Percentiles rank a stretch among this genome's conserved stretches.
These are phyloP conservation scores for Escallonia rubra DNA, from an alignment of 129 eudicot genomes.

Conservation along the genomic window DNA sequence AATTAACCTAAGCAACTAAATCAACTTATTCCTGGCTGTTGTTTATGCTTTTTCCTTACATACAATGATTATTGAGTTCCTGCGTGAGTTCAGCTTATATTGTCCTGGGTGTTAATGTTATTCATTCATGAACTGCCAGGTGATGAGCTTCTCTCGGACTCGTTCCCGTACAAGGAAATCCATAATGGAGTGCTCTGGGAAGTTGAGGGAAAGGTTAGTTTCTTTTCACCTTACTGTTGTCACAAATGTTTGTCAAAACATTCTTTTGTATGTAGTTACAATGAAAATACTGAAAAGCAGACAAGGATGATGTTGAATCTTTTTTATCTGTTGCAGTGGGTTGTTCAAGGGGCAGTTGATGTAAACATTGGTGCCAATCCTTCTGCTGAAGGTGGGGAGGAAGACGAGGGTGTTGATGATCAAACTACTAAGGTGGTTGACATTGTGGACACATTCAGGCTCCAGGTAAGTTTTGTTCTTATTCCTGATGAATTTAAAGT, in stretches of 20 bases:
- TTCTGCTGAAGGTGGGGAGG: constrained; percentile 71
- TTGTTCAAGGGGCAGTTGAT: constrained; percentile 61
- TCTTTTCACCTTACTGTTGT: neutral
- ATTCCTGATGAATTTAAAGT: neutral
- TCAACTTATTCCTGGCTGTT: neutral
- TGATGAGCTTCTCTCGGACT: constrained; percentile 78
- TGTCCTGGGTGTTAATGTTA: neutral
- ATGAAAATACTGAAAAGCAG: no score
- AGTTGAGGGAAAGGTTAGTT: constrained; percentile 58
- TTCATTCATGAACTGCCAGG: constrained; percentile 17
- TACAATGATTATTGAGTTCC: neutral
- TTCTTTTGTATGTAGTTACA: neutral
- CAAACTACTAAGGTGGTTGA: constrained; percentile 78
- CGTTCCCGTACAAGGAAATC: constrained; percentile 59
- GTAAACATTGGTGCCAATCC: constrained; percentile 75
- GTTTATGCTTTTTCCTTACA: neutral
- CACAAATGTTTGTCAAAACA: neutral
- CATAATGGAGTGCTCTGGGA: constrained; percentile 64
- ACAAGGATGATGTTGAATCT: no score
- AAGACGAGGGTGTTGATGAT: constrained; percentile 72
- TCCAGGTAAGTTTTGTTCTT: constrained; percentile 44
- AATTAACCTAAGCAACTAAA: neutral
- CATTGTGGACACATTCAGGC: constrained; percentile 84
- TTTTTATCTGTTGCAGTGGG: constrained; percentile 49
- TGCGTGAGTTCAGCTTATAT: neutral